Evolutionary conservation across 805 yeast genomes (phyloP).

Genomic region (Nakazawaea peltata): DNA sequence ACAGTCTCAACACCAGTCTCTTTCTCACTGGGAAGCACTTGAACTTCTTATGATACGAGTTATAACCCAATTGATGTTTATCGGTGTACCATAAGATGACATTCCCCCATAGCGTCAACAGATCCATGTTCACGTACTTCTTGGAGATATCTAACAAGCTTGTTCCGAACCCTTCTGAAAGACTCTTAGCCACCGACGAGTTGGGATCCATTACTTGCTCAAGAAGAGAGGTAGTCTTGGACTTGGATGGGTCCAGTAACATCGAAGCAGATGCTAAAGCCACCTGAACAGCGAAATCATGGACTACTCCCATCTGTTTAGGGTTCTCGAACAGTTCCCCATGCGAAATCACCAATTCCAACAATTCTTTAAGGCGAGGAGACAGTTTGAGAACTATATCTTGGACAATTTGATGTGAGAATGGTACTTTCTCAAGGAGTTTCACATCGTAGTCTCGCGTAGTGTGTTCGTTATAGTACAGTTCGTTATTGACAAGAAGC

Average conservation of each 20-base stretch:
- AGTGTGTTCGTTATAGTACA: conserved; percentile 2
- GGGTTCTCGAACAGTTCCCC: conserved; percentile 1
- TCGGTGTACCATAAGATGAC: conserved; percentile 8
- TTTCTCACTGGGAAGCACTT: neutral
- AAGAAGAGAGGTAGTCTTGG: neutral
- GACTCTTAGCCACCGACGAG: neutral
- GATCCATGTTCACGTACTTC: conserved; percentile 1
- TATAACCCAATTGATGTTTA: neutral
- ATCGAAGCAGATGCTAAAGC: conserved; percentile 1
- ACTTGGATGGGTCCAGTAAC: neutral
- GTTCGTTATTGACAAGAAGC: conserved; percentile 4
- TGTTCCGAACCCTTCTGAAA: conserved; percentile 1
- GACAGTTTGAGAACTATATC: conserved; percentile 2
- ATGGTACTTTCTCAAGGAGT: neutral
- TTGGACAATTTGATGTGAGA: neutral
- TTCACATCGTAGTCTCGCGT: neutral
- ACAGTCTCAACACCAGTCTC: neutral
- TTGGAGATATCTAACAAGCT: neutral
- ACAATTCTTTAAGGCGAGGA: conserved; percentile 4
- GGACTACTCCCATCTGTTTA: neutral
- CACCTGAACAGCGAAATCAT: neutral
- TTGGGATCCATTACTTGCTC: neutral
- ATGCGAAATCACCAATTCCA: conserved; percentile 2
- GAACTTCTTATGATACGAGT: neutral
- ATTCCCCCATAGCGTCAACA: conserved; percentile 3